phyloP scores from a whole-genome alignment of 768 basidiomycete genomes.

The Auriscalpium vulgare region DNA sequence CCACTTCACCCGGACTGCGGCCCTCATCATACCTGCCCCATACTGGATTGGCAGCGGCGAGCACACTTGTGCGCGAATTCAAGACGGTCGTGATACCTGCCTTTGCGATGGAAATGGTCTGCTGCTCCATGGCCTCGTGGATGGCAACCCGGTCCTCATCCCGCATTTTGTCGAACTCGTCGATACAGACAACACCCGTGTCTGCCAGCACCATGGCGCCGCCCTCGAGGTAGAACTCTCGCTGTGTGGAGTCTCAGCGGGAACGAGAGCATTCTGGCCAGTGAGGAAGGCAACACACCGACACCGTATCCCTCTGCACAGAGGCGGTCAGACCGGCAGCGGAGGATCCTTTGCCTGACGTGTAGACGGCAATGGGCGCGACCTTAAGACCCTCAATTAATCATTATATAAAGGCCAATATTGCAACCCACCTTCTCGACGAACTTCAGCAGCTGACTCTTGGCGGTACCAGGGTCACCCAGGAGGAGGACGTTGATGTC shows the following conservation, averaged over 20 bases:
- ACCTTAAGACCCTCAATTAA: conserved; percentile 40
- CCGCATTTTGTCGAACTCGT: conserved; percentile 99
- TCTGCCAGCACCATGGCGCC: conserved; percentile 99
- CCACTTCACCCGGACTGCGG: conserved; percentile 86
- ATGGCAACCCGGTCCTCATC: conserved; percentile 99
- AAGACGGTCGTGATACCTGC: conserved; percentile 97
- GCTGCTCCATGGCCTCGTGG: conserved; percentile 99
- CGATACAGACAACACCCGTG: conserved; percentile 97
- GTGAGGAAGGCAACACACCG: conserved; percentile 45
- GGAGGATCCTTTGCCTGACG: conserved; percentile 96
- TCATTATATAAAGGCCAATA: background rate
- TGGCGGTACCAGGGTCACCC: conserved; percentile 98
- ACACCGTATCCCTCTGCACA: conserved; percentile 88
- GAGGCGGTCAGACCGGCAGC: conserved; percentile 98
- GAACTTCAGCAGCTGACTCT: conserved; percentile 95
- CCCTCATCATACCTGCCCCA: conserved; percentile 98
- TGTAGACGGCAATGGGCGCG: conserved; percentile 96
- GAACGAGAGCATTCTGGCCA: conserved; percentile 1
- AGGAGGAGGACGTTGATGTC: conserved; percentile 96
- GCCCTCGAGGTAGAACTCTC: conserved; percentile 98
- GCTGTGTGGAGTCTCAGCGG: conserved; percentile 34
- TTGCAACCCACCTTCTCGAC: conserved; percentile 72
- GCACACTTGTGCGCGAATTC: conserved; percentile 91
- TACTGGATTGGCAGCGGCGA: conserved; percentile 96
- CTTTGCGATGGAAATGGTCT: conserved; percentile 98